Conservation (phyloP, 768 basidiomycete genomes). For the Solioccasus polychromus region DNA sequence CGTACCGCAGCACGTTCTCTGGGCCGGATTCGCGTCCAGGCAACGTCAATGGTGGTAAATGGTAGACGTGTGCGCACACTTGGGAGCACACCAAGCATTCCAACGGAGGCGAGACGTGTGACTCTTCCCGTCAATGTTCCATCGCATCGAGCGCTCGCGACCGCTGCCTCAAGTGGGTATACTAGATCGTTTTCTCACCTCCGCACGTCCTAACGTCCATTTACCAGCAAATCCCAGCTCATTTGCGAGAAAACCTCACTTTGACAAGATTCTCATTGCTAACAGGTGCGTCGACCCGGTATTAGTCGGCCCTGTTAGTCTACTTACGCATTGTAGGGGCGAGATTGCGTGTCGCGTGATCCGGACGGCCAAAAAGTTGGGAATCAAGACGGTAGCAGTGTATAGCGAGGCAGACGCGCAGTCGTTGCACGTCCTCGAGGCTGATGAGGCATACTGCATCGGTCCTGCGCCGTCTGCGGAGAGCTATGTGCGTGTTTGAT, state of each 20-base stretch:
- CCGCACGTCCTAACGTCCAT: not conserved
- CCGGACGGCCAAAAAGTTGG: slow-evolving; percentile 81
- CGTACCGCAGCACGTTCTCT: slow-evolving; percentile 27
- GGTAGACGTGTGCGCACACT: slow-evolving; percentile 1
- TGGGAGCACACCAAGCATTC: not conserved
- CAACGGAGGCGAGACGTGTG: slow-evolving; percentile 1
- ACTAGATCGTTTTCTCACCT: not conserved
- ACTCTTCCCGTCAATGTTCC: not conserved
- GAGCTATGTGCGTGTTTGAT: slow-evolving; percentile 68
- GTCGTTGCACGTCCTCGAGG: slow-evolving; percentile 80
- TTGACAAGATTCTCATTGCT: slow-evolving; percentile 89
- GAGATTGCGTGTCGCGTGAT: slow-evolving; percentile 97
- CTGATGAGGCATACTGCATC: slow-evolving; percentile 90
- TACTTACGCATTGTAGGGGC: slow-evolving; percentile 49
- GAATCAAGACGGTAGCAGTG: slow-evolving; percentile 89
- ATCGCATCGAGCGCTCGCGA: slow-evolving; percentile 15
- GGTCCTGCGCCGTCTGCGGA: slow-evolving; percentile 87
- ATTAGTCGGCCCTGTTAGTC: not conserved
- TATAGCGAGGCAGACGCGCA: slow-evolving; percentile 85
- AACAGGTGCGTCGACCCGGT: slow-evolving; percentile 57
- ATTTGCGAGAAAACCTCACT: slow-evolving; percentile 48
- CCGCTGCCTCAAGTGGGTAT: slow-evolving; percentile 17
- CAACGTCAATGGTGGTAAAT: slow-evolving; percentile 8
- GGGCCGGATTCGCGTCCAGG: slow-evolving; percentile 17
- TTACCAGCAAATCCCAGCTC: slow-evolving; percentile 2